Evolutionary conservation across 106 monocot genomes (phyloP), one percentile per base, ranked within the genome.

Genomic region (Triglochin maritima): DNA sequence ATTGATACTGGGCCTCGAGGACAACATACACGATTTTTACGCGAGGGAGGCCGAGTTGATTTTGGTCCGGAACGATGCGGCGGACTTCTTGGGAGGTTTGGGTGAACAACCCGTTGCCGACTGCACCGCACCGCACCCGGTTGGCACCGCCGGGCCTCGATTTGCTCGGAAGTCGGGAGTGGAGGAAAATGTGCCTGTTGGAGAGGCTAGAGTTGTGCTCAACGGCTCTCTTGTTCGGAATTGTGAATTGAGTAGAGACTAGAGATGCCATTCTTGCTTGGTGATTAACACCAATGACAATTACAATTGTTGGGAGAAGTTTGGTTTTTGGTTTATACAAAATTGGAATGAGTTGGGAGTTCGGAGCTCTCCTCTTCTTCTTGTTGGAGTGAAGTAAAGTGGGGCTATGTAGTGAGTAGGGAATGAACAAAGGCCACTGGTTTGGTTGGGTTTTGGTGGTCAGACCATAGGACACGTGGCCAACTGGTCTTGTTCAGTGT

Each of bases 1-100:
- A 81, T 62, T 89, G 89, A 79, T 89, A 89, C 81, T 89, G 89
- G 9, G 89, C 89, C 68, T 89, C 89, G 9, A 89, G 85, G 48
- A 89, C 89, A 16, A 89, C 89, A 58, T 89, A 89, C 9, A 89
- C 83, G 8, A 89, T 76, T 83, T 89, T 89, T 16, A 89, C 86
- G 13, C 78, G 64, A 11, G 89, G 89, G 41, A 86, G 83, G 44
- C 73, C 73, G 6, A 3, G 57, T 41, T 15, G 55, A 44, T 47
- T 62, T 6, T 65, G 56, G 3, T 75, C 57, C 17, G 89, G 89
- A 43, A 89, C 57, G 59, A 89, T 83, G 9, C 89, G 83, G 48
- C 89, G 83, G 50, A 86, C 83, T 61, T 89, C 89, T 5, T 85
- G 83, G 49, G 74, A 83, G 8, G 86, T 81, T 81, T 89, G 89